A percentile compares a stretch with the other conserved stretches of the same genome.
phyloP scores from a whole-genome alignment of 2,329 filamentous ascomycete genomes.

The Aureobasidium sp. region DNA sequence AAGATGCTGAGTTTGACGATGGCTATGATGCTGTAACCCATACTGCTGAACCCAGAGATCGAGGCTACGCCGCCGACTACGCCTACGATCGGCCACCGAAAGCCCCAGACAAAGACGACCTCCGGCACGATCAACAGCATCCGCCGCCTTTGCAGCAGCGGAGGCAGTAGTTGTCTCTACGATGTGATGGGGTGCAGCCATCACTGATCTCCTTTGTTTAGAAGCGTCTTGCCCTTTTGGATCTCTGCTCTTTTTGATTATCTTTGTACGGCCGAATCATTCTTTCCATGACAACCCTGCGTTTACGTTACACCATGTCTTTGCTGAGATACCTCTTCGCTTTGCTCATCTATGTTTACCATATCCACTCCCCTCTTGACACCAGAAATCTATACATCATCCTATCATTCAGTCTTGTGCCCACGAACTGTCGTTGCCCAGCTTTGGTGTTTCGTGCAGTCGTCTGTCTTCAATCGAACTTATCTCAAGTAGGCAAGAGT shows the following conservation, averaged over 20 bases:
- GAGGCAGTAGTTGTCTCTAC: neutral
- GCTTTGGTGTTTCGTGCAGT: too few species aligned
- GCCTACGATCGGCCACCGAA: neutral
- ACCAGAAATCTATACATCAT: neutral
- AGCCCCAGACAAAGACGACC: conserved; percentile 1
- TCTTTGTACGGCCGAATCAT: neutral
- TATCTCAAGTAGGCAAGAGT: too few species aligned
- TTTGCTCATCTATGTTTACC: neutral
- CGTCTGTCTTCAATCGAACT: too few species aligned
- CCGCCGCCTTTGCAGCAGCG: neutral
- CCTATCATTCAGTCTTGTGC: too few species aligned
- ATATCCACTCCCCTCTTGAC: neutral
- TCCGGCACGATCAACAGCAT: neutral
- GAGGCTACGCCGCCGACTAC: neutral
- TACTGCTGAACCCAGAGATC: neutral
- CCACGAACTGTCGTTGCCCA: too few species aligned
- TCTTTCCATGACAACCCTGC: neutral
- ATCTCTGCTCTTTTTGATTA: neutral
- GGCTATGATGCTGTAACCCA: conserved; percentile 14
- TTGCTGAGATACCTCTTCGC: neutral
- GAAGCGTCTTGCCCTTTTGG: conserved; percentile 7
- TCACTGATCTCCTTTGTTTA: conserved; percentile 7
- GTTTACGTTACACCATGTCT: neutral
- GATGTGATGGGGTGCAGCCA: neutral
- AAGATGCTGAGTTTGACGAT: conserved; percentile 15